Base-by-base conservation (phyloP, 1,284 basidiomycete genomes). In the Boletellus dicymbophilus region DNA sequence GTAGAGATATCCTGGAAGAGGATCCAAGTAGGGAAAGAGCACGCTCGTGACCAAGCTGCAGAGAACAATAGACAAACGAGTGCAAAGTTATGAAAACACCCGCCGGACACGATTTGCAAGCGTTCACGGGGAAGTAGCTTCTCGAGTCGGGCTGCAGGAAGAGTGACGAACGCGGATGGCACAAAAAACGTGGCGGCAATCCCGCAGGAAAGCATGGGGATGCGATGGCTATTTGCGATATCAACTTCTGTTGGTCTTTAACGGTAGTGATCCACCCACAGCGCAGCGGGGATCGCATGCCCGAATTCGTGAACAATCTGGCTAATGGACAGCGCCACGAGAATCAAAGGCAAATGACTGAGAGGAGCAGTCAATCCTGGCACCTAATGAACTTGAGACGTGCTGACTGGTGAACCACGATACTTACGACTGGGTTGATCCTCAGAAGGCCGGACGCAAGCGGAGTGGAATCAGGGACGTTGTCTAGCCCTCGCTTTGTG, bases 341-440 rank as follows among this genome's bases (percentile, higher is more conserved):
- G 58, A 42, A 90, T 79, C 27, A 81, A 53, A 5, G 82, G 82
- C 2, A 87, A 58, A 59, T 90, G 81, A 28, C 68, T 66, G n/a
- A 86, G 58, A 2, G 88, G 89, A 1, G 87, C 79, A 2, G 87
- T 91, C 5, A 90, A 52, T 4, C 89, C 89, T 15, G 89, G 89
- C 37, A 91, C 82, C 88, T 90, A 52, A 52, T 33, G 46, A 26
- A 39, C 18, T 43, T 53, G 31, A 61, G 59, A 40, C 48, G 21
- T 40, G n/a, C 20, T 38, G 13, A 50, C 6, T 25, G 23, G 44
- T 40, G 36, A 20, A 38, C 21, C 26, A 36, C 13, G 7, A 40
- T 4, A 67, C 79, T 61, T 59, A 81, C 81, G 53, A 84, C 75
- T 2, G 74, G 76, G 46, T 68, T 68, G 30, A 79, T 60, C 46